phyloP scores from a whole-genome alignment of 2,329 filamentous ascomycete genomes.

The Lanzia echinophila region DNA sequence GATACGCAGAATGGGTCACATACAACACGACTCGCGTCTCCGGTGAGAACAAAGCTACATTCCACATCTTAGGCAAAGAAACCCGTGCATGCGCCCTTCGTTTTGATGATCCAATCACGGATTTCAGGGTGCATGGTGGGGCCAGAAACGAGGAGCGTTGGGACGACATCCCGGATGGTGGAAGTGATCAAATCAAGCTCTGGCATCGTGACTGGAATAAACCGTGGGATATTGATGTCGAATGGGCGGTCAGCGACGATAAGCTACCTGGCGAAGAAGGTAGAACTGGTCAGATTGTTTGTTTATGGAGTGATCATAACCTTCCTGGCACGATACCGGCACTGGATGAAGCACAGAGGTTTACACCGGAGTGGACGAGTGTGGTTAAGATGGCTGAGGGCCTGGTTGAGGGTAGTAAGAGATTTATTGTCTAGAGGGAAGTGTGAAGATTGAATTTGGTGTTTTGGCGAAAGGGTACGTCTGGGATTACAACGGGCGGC shows the following conservation, averaged over 20 bases:
- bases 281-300: slow-evolving; percentile 62
- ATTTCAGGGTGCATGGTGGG: slow-evolving; percentile 57
- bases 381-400: slow-evolving; percentile 71
- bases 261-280: slow-evolving; percentile 32
- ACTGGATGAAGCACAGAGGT: slow-evolving; percentile 71
- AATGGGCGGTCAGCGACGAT: slow-evolving; percentile 42
- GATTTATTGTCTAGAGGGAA: background rate
- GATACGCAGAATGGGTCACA: slow-evolving; percentile 54
- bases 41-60: slow-evolving; percentile 45
- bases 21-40: slow-evolving; percentile 50
- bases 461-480: too few relatives aligned
- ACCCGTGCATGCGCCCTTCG: slow-evolving; percentile 72
- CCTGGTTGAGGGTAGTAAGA: slow-evolving; percentile 60
- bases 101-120: slow-evolving; percentile 61
- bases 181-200: slow-evolving; percentile 63
- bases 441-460: too few relatives aligned
- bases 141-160: slow-evolving; percentile 53
- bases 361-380: slow-evolving; percentile 72
- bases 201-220: slow-evolving; percentile 78
- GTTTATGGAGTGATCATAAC: slow-evolving; percentile 86
- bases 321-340: slow-evolving; percentile 66
- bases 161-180: slow-evolving; percentile 53
- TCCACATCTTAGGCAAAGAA: slow-evolving; percentile 65
- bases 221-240: slow-evolving; percentile 64
- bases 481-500: too few relatives aligned